These are phyloP conservation scores for Apiospora sp. DNA, from an alignment of 2,329 filamentous ascomycete species.

Conservation along the genomic window DNA sequence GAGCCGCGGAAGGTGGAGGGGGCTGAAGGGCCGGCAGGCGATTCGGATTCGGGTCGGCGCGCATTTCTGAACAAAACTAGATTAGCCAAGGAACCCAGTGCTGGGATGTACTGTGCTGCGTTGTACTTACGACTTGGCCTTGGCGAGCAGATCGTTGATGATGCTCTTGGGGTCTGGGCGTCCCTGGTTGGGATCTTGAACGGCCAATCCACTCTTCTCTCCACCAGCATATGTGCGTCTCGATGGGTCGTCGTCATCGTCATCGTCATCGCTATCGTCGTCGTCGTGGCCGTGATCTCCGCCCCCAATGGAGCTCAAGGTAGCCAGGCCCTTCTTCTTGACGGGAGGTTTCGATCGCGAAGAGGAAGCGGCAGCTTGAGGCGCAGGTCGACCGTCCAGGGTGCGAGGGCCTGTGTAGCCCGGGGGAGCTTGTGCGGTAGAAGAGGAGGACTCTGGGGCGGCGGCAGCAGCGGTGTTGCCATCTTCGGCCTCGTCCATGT, in stretches of 20 bases:
- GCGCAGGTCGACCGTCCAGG: slow-evolving; percentile 68
- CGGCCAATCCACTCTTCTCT: slow-evolving; percentile 79
- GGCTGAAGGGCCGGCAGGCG: slow-evolving; percentile 57
- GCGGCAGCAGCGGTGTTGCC: slow-evolving; percentile 50
- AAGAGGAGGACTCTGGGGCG: slow-evolving; percentile 46
- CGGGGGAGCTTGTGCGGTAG: slow-evolving; percentile 36
- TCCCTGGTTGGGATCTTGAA: slow-evolving; percentile 67
- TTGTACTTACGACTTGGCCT: slow-evolving; percentile 64
- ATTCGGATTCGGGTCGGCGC: slow-evolving; percentile 36
- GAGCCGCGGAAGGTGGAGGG: slow-evolving; percentile 68
- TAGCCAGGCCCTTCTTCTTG: slow-evolving; percentile 70
- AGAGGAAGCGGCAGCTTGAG: slow-evolving; percentile 45
- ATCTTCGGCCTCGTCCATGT: slow-evolving; percentile 59
- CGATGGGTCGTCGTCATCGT: slow-evolving; percentile 62
- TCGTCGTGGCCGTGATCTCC: slow-evolving; percentile 62
- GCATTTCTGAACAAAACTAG: background rate
- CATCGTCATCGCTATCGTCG: slow-evolving; percentile 63
- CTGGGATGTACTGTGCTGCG: background rate
- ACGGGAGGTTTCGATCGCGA: slow-evolving; percentile 48
- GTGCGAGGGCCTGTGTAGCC: slow-evolving; percentile 69
- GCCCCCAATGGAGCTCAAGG: slow-evolving; percentile 61
- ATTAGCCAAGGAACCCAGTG: background rate
- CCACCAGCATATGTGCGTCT: slow-evolving; percentile 83
- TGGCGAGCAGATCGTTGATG: slow-evolving; percentile 70
- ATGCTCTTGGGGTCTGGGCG: slow-evolving; percentile 59